Conservation (phyloP, 2,329 filamentous ascomycete genomes). For the Phaeophleospora eucalypticola region DNA sequence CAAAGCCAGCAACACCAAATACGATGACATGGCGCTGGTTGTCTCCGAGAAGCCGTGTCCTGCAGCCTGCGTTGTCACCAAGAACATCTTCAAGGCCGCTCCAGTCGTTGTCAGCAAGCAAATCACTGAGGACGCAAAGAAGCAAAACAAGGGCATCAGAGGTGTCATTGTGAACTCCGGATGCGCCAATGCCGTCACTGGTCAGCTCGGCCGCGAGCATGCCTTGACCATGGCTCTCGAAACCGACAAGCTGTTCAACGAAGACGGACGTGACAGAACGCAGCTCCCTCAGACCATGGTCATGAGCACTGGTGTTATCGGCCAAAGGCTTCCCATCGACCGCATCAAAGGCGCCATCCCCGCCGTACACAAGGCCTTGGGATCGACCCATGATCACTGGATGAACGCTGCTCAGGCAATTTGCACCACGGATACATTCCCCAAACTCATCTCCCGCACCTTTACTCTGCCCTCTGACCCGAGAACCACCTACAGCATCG, state of each 20-base stretch:
- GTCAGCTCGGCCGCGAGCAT: slow-evolving; percentile 82
- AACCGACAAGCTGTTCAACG: slow-evolving; percentile 63
- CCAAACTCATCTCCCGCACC: slow-evolving; percentile 81
- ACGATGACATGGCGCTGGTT: slow-evolving; percentile 85
- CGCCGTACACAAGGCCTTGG: slow-evolving; percentile 66
- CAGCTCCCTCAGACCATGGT: slow-evolving; percentile 67
- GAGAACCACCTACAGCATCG: slow-evolving; percentile 71
- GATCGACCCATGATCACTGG: slow-evolving; percentile 79
- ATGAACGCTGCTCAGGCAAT: slow-evolving; percentile 82
- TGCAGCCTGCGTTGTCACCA: slow-evolving; percentile 90
- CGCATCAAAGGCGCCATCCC: slow-evolving; percentile 86
- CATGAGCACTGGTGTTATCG: slow-evolving; percentile 98
- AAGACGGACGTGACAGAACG: slow-evolving; percentile 38
- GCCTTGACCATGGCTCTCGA: slow-evolving; percentile 76
- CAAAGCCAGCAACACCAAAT: slow-evolving; percentile 85
- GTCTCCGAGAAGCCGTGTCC: slow-evolving; percentile 81
- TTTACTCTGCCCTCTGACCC: slow-evolving; percentile 82
- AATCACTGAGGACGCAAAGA: slow-evolving; percentile 57
- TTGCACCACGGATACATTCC: slow-evolving; percentile 97
- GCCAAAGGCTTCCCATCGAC: slow-evolving; percentile 83
- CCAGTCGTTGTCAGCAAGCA: slow-evolving; percentile 74
- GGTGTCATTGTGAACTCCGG: slow-evolving; percentile 91
- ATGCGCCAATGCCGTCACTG: slow-evolving; percentile 95
- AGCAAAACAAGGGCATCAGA: too few relatives aligned
- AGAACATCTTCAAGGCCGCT: slow-evolving; percentile 96